Evolutionary conservation across 768 basidiomycete genomes (phyloP), one percentile per base, ranked within the genome.

Genomic region (Pleurotus sapidus): DNA sequence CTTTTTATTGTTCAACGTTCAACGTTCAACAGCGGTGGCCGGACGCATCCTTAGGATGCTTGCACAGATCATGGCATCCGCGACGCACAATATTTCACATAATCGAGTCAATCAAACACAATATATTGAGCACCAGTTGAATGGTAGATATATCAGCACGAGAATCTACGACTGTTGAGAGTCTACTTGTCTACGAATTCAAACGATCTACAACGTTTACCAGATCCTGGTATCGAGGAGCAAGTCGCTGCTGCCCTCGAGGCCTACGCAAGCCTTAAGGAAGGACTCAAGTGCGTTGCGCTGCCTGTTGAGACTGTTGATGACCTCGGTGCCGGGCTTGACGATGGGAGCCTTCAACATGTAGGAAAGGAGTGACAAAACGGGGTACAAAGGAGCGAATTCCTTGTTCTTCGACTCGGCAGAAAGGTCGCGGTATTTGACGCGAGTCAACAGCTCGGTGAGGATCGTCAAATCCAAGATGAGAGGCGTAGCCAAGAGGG

Each of bases 281-380:
- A 96, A 97, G 42, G 81, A 75, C 72, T 96, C 95, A 57, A 98
- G 84, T 7, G 93, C 96, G 60, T 94, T 92, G 68, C 96, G 87
- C 80, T 99, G 96, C 70, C 95, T 86, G 74, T 88, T 89, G 62
- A 98, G 83, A 63, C 88, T 90, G 84, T 99, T 99, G 74, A 98
- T 89, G 64, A 98, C 94, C 64, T 92, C 91, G 38, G 89, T 89
- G 55, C 92, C 91, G 64, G 91, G 92, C 79, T 95, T 95, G 74
- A 95, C 94, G 67, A 95, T 84, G n/a, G 94, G 93, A 0, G 94
- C 95, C 81, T 97, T 97, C 76, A 96, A 87, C 94, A 98, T 96
- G 82, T 95, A 98, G 43, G 88, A 91, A 56, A 98, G 81, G 60
- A 98, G 83, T 40, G 94, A 96, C 55, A 99, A 79, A 58, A 99